Conservation (phyloP, 164 flowering plant species). For the Akebia trifoliata region DNA sequence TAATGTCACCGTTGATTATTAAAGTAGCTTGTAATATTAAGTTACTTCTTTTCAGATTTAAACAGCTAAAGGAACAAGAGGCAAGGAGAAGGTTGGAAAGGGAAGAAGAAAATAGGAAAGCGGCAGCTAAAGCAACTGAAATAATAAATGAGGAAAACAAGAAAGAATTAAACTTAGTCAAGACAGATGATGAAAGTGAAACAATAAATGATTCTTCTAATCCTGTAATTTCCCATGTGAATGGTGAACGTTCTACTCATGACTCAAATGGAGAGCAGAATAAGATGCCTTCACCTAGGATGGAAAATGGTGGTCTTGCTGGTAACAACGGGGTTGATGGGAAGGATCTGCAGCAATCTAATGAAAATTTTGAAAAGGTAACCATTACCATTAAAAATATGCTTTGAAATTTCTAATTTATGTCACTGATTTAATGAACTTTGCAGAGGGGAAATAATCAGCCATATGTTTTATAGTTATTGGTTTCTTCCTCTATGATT, state of each 20-base stretch:
- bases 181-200: conserved; percentile 20
- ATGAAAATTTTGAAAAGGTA: conserved; percentile 21
- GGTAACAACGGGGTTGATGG: conserved; percentile 6
- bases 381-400: neutral
- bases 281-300: neutral
- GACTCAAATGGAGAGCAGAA: conserved; percentile 21
- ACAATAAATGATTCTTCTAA: no score
- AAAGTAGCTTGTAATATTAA: conserved; percentile 2
- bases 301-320: conserved; percentile 20
- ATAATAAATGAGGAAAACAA: conserved; percentile 21
- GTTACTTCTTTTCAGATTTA: conserved; percentile 54
- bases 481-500: no score
- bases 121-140: conserved; percentile 29
- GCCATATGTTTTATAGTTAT: no score
- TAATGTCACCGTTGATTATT: neutral
- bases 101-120: conserved; percentile 65
- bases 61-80: conserved; percentile 79
- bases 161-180: conserved; percentile 20
- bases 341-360: conserved; percentile 10
- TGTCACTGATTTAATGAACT: neutral
- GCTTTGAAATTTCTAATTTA: neutral
- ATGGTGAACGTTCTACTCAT: conserved; percentile 26
- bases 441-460: no score
- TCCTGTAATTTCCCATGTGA: conserved; percentile 22
- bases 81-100: conserved; percentile 51